These are phyloP conservation scores for Phalaenopsis equestris DNA, from an alignment of 106 monocot species.

Conservation along the genomic window DNA sequence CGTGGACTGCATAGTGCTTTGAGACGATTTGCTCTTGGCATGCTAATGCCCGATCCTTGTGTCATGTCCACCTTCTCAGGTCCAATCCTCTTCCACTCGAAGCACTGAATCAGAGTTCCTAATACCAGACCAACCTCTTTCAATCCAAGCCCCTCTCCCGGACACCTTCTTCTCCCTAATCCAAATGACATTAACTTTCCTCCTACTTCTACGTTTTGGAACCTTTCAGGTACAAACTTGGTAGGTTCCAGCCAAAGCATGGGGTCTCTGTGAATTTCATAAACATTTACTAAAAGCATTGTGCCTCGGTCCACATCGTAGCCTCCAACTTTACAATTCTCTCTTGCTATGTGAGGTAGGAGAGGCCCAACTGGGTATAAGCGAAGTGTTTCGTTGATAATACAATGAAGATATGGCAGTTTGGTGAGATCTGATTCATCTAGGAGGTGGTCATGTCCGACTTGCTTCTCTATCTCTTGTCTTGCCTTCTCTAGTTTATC, in stretches of 20 bases:
- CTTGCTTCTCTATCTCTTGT: background rate
- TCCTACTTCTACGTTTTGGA: background rate
- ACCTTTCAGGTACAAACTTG: constrained; percentile 16
- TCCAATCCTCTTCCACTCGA: background rate
- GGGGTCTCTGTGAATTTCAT: constrained; percentile 13
- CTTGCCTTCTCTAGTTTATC: background rate
- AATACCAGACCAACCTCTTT: background rate
- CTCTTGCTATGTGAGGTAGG: background rate
- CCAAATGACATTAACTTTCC: constrained; percentile 2
- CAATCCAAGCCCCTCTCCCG: constrained; percentile 2
- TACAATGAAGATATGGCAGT: constrained; percentile 10
- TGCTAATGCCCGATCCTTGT: constrained; percentile 11
- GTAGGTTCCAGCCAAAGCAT: background rate
- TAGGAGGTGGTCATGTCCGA: background rate
- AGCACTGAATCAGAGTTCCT: constrained; percentile 5
- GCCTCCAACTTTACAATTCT: constrained; percentile 3
- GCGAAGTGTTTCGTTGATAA: constrained; percentile 16
- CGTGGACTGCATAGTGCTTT: background rate
- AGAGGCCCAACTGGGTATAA: constrained; percentile 12
- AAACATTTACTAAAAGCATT: constrained; percentile 17
- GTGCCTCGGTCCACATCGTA: constrained; percentile 8
- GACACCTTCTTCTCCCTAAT: constrained; percentile 16
- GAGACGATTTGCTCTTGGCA: constrained; percentile 16
- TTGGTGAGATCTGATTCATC: constrained; percentile 12
- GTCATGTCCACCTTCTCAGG: constrained; percentile 16